These are phyloP conservation scores for Vigna mungo DNA, from an alignment of 306 rosid species.

Conservation along the genomic window DNA sequence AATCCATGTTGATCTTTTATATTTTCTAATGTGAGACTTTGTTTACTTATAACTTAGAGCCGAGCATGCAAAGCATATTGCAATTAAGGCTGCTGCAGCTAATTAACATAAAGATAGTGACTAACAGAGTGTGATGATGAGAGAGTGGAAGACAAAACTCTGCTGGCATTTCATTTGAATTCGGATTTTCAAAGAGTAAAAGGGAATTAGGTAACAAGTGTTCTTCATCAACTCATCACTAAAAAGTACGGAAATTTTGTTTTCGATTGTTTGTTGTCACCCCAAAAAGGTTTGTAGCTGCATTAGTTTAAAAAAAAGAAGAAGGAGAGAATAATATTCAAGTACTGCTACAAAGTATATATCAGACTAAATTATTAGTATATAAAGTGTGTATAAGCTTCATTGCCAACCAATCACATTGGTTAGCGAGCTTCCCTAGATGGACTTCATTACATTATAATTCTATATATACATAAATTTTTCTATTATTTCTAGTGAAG, in stretches of 20 bases:
- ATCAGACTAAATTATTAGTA: not conserved
- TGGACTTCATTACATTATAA: not conserved
- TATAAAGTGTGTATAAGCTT: conserved; percentile 7
- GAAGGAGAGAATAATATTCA: not conserved
- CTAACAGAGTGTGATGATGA: conserved; percentile 36
- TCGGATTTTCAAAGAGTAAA: not conserved
- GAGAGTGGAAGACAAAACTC: conserved; percentile 25
- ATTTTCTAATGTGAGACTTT: too few species aligned
- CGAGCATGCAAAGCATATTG: conserved; percentile 13
- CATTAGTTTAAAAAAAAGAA: not conserved
- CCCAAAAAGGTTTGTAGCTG: conserved; percentile 17
- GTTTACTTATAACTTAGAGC: too few species aligned
- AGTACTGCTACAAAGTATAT: not conserved
- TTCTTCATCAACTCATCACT: conserved; percentile 4
- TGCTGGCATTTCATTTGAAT: conserved; percentile 35
- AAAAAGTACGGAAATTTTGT: conserved; percentile 43
- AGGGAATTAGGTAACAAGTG: conserved; percentile 19
- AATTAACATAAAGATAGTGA: conserved; percentile 31
- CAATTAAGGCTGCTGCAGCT: not conserved
- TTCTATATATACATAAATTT: not conserved
- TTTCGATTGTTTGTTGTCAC: conserved; percentile 34
- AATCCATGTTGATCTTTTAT: too few species aligned
- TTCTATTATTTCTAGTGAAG: not conserved
- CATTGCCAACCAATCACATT: conserved; percentile 47
- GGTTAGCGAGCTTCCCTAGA: conserved; percentile 27